Base-by-base conservation (phyloP, 176 grass and related monocot species). In the Carex parvula region DNA sequence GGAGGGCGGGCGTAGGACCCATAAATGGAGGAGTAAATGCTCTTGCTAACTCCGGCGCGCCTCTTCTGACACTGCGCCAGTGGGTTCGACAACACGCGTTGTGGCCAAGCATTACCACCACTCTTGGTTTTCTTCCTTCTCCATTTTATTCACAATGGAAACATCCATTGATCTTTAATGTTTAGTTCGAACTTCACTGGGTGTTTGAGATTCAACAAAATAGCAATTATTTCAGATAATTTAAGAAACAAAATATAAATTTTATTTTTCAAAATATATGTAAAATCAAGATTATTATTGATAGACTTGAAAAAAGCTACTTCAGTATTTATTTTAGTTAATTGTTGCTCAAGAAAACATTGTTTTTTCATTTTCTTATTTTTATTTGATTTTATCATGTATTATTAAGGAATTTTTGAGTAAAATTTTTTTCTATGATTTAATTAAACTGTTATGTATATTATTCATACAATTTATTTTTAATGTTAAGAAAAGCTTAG, bases 11-110 rank as follows among this genome's bases (percentile, higher is more conserved):
- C 37, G 75, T 60, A 61, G 77, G 80, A 26, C 79, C 79, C 79
- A 81, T 81, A 81, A 81, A 81, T 65, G 60, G 80, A 42, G 79
- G 59, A 82, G 80, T 83, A 83, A 83, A 83, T 83, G 80, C 80
- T 26, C 39, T 83, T 83, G 80, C 80, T 83, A 83, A 68, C 80
- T 83, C 80, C 80, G 80, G 80, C 61, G 80, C 80, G 41, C 62
- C 41, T 18, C 80, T 83, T 83, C 80, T 83, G 80, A 83, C 80
- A 83, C 61, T 54, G 17, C n/a, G 20, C 62, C 80, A 83, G 80
- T 83, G 12, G 61, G 79, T 64, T 64, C 58, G 3, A 37, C 32
- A 46, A 81, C 79, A 64, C 79, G 79, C 79, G 18, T 81, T 81
- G 18, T 81, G n/a, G 4, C 18, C 58, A 48, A 81, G 1, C 59